phyloP scores from a whole-genome alignment of 208 protist species.

The Leishmania lainsoni region DNA sequence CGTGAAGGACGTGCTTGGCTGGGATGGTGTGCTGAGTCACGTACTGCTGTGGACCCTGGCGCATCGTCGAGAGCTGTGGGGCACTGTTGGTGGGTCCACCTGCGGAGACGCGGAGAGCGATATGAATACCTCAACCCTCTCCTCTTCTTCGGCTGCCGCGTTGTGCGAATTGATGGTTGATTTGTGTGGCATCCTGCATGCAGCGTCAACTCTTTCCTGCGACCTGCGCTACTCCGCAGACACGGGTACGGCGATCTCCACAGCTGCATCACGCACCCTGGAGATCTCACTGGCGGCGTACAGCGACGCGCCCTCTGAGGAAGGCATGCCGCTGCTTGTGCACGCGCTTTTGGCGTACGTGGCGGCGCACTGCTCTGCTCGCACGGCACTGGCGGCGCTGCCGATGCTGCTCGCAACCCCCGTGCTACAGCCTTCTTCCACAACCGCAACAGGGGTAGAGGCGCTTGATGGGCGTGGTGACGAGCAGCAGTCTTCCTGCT shows the following conservation, averaged over 20 bases:
- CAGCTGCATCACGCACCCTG: conserved; percentile 34
- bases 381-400: conserved; percentile 29
- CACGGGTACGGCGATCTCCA: background rate
- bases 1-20: conserved; percentile 47
- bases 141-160: conserved; percentile 1
- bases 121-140: background rate
- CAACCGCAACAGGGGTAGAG: background rate
- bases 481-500: background rate
- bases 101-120: background rate
- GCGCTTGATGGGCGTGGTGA: background rate
- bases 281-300: conserved; percentile 31
- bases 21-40: conserved; percentile 52
- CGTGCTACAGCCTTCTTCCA: background rate
- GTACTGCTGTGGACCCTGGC: conserved; percentile 49
- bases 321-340: conserved; percentile 24
- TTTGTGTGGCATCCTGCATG: conserved; percentile 31
- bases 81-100: background rate
- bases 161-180: conserved; percentile 36
- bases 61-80: conserved; percentile 30
- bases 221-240: background rate
- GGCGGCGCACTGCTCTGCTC: conserved; percentile 38
- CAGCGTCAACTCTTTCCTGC: background rate
- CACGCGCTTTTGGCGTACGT: conserved; percentile 35
- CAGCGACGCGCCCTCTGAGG: conserved; percentile 38
- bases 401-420: conserved; percentile 38